phyloP scores from a whole-genome alignment of 345 rosid genomes.

The Geranium brycei region DNA sequence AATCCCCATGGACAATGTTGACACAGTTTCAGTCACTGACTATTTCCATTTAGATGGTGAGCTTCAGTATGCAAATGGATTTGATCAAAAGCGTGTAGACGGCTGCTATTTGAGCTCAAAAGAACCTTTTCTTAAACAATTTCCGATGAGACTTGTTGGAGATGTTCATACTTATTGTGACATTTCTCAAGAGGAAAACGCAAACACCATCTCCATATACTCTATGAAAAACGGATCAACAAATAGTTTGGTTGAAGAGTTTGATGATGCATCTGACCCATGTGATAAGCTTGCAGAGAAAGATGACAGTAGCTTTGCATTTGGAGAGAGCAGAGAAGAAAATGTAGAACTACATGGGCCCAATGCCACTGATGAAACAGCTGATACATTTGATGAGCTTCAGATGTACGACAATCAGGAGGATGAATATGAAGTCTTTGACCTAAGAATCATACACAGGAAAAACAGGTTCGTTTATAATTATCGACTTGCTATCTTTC shows the following conservation, averaged over 20 bases:
- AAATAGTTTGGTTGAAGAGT: constrained; percentile 17
- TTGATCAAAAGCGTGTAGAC: constrained; percentile 5
- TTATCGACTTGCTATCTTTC: constrained; percentile 1
- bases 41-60: constrained; percentile 19
- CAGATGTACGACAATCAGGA: constrained; percentile 23
- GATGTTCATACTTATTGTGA: constrained; percentile 9
- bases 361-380: constrained; percentile 22
- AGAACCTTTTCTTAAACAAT: constrained; percentile 14
- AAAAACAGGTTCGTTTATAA: constrained; percentile 54
- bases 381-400: constrained; percentile 32
- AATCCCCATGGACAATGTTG: constrained; percentile 10
- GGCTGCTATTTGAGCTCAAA: constrained; percentile 11
- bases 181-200: constrained; percentile 7
- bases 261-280: constrained; percentile 8
- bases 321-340: constrained; percentile 16
- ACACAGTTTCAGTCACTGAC: constrained; percentile 11
- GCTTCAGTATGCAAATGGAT: not conserved
- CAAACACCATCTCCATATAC: constrained; percentile 9
- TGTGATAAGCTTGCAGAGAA: no score
- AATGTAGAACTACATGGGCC: constrained; percentile 23
- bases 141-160: constrained; percentile 11
- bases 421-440: constrained; percentile 72
- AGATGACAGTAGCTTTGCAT: constrained; percentile 5
- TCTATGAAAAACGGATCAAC: not conserved
- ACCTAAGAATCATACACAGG: constrained; percentile 77